phyloP scores from a whole-genome alignment of 352 stramenopile species.

The Phytophthora ohioensis region DNA sequence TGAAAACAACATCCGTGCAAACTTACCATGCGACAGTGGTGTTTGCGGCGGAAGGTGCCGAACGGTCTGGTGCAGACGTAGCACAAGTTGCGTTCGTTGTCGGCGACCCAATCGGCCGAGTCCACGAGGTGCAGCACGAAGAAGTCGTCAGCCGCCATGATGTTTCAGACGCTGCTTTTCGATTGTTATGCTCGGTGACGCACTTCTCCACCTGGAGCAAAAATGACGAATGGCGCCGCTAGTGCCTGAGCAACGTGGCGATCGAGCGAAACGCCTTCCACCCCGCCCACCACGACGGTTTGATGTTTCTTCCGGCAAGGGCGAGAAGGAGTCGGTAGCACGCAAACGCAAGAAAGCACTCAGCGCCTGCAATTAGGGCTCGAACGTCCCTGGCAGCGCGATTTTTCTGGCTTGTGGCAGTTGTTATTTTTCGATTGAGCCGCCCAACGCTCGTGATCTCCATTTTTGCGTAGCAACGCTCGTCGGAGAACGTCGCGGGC shows the following conservation, averaged over 20 bases:
- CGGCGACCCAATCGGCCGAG: constrained; percentile 77
- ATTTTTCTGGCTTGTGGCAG: constrained; percentile 37
- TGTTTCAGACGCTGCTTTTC: constrained; percentile 8
- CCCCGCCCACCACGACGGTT: constrained; percentile 1
- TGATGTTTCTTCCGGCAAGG: constrained; percentile 15
- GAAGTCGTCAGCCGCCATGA: constrained; percentile 53
- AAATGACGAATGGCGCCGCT: constrained; percentile 26
- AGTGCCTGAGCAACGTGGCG: constrained; percentile 20
- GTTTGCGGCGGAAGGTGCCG: constrained; percentile 84
- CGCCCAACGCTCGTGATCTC: constrained; percentile 24
- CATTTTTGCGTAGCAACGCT: constrained; percentile 29
- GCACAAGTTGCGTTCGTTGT: constrained; percentile 76
- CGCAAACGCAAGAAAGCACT: constrained; percentile 28
- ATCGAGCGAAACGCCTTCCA: constrained; percentile 29
- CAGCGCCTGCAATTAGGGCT: not conserved
- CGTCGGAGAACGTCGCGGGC: constrained; percentile 13
- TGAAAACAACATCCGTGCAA: not conserved
- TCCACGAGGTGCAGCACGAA: constrained; percentile 81
- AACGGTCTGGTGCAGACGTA: constrained; percentile 84
- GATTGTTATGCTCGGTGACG: not conserved
- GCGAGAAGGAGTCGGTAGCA: constrained; percentile 37
- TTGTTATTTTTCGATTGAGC: constrained; percentile 31
- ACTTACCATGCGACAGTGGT: constrained; percentile 86
- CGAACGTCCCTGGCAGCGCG: constrained; percentile 1
- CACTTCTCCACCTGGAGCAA: constrained; percentile 14